A percentile compares a stretch with the other conserved stretches of the same genome.
Evolutionary conservation across 176 grass and related monocot species (phyloP).

Genomic region (Carex parvula): DNA sequence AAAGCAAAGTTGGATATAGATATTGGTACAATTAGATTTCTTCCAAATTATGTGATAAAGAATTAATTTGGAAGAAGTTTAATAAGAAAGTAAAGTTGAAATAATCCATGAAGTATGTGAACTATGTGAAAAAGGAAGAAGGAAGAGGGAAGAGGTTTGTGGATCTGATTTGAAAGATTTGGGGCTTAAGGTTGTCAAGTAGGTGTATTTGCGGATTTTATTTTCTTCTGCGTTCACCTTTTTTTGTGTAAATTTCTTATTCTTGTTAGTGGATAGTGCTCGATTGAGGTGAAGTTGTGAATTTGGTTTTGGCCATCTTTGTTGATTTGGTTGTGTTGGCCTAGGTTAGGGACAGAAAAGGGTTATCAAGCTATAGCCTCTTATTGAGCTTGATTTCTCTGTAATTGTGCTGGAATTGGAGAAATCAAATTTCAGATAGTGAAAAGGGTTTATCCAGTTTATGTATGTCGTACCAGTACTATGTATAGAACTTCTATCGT

Average conservation of each 20-base stretch:
- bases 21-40: no score
- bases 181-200: background rate
- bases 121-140: no score
- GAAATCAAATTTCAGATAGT: background rate
- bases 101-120: no score
- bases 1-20: background rate
- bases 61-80: no score
- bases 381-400: background rate
- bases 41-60: no score
- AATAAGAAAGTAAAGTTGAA: no score
- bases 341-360: background rate
- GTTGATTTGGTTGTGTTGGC: background rate
- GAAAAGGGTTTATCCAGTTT: background rate
- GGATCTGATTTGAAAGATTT: background rate
- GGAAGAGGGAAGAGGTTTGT: no score
- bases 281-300: background rate
- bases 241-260: background rate
- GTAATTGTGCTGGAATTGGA: background rate
- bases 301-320: background rate
- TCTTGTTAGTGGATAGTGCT: background rate
- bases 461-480: background rate
- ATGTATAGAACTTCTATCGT: background rate
- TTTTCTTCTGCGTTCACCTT: background rate
- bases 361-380: background rate
- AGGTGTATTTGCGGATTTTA: background rate